phyloP scores from a whole-genome alignment of 139 green algal species.

The Micromonas commoda region DNA sequence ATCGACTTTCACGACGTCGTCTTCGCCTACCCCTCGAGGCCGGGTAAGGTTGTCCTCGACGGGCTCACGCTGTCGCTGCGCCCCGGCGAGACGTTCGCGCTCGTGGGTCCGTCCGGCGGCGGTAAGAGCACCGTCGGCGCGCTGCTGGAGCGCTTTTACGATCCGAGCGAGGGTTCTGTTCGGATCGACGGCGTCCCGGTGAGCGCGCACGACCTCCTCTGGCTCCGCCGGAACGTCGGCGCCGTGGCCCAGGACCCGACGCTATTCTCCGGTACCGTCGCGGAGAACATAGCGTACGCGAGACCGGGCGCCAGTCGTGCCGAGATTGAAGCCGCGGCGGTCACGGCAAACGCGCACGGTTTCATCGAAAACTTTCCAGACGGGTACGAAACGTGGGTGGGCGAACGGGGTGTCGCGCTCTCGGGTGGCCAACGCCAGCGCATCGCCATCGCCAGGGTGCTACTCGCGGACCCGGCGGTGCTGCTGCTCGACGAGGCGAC shows the following conservation, averaged over 20 bases:
- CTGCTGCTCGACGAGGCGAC: constrained; percentile 86
- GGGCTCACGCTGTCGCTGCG: background rate
- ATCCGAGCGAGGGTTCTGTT: background rate
- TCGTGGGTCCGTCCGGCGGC: constrained; percentile 74
- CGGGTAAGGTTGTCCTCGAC: background rate
- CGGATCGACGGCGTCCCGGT: background rate
- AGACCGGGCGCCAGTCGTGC: background rate
- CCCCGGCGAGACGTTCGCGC: constrained; percentile 55
- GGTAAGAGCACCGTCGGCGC: constrained; percentile 86
- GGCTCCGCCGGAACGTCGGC: background rate
- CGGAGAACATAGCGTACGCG: constrained; percentile 42
- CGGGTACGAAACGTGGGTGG: constrained; percentile 76
- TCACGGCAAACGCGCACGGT: constrained; percentile 61
- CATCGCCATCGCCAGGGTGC: constrained; percentile 85
- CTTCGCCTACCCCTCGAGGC: background rate
- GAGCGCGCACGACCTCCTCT: too few species aligned
- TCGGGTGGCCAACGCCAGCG: constrained; percentile 83
- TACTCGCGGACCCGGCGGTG: constrained; percentile 66
- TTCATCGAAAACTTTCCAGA: constrained; percentile 58
- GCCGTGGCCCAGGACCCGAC: constrained; percentile 69
- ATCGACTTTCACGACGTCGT: background rate
- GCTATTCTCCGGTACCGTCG: constrained; percentile 50
- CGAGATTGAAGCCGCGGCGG: constrained; percentile 50
- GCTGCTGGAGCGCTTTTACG: constrained; percentile 73
- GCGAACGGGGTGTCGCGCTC: constrained; percentile 70